A percentile compares a stretch with the other conserved stretches of the same genome.
Conservation (phyloP, 1,284 basidiomycete genomes). For the Moesziomyces sp. region DNA sequence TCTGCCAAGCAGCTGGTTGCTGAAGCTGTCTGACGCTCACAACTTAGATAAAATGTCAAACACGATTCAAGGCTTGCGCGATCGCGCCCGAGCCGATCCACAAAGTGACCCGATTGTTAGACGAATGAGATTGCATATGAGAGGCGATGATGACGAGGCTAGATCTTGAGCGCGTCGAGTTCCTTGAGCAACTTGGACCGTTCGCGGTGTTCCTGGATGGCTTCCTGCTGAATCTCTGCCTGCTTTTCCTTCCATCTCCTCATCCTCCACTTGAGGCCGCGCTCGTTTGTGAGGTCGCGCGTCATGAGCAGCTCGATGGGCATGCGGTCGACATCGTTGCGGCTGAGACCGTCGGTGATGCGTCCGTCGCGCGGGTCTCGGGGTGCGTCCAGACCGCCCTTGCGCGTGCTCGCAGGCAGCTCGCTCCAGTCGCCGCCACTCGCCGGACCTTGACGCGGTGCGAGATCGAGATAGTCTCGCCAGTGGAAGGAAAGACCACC, state of each 20-base stretch:
- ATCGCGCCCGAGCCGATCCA: not conserved
- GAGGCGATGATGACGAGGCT: not conserved
- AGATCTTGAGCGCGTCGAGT: conserved; percentile 54
- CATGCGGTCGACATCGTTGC: conserved; percentile 61
- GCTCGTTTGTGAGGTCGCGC: conserved; percentile 59
- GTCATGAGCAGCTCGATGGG: conserved; percentile 66
- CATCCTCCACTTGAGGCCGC: conserved; percentile 63
- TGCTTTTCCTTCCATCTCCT: conserved; percentile 53
- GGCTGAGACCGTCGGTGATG: conserved; percentile 33
- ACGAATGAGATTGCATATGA: conserved; percentile 17
- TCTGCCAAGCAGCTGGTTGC: conserved; percentile 28
- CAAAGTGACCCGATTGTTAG: not conserved
- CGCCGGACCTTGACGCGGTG: conserved; percentile 60
- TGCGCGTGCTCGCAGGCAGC: conserved; percentile 12
- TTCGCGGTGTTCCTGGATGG: conserved; percentile 16
- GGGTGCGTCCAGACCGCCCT: conserved; percentile 26
- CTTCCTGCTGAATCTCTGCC: conserved; percentile 24
- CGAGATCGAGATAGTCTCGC: conserved; percentile 62
- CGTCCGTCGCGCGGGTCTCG: conserved; percentile 35
- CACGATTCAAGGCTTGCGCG: not conserved
- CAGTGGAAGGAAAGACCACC: conserved; percentile 62
- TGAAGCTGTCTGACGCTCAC: conserved; percentile 15
- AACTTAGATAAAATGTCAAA: not conserved
- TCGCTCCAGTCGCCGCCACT: conserved; percentile 58
- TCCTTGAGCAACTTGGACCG: conserved; percentile 50